phyloP scores from a whole-genome alignment of 805 yeast genomes.

The Metschnikowia lachancei region DNA sequence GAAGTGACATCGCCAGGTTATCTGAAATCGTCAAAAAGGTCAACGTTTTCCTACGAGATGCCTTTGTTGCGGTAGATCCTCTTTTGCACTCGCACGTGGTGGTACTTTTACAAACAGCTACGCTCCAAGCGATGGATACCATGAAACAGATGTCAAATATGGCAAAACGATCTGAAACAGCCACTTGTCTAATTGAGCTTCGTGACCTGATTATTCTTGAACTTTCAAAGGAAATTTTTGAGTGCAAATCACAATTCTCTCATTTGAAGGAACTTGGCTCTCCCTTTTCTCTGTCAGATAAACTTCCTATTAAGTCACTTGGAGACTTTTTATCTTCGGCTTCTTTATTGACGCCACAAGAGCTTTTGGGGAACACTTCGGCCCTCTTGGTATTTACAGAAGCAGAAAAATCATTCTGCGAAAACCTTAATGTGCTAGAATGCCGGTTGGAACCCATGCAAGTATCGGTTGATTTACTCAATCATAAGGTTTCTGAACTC shows the following conservation, averaged over 20 bases:
- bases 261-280: slow-evolving; percentile 1
- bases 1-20: background rate
- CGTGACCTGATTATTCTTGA: slow-evolving; percentile 8
- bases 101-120: slow-evolving; percentile 2
- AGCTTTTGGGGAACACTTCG: slow-evolving; percentile 7
- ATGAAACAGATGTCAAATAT: slow-evolving; percentile 7
- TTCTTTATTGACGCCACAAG: background rate
- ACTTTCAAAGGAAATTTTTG: slow-evolving; percentile 7
- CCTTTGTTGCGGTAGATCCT: background rate
- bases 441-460: slow-evolving; percentile 8
- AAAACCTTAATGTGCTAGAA: slow-evolving; percentile 1
- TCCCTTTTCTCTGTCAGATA: background rate
- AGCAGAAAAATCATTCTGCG: slow-evolving; percentile 1
- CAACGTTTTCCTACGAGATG: slow-evolving; percentile 3
- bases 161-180: slow-evolving; percentile 7
- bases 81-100: background rate
- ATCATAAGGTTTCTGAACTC: slow-evolving; percentile 9
- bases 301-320: slow-evolving; percentile 9
- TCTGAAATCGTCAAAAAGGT: background rate
- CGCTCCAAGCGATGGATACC: slow-evolving; percentile 8
- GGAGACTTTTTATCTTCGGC: slow-evolving; percentile 6
- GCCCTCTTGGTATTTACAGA: slow-evolving; percentile 6
- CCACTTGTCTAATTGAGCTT: slow-evolving; percentile 10
- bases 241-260: slow-evolving; percentile 4
- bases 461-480: slow-evolving; percentile 15